These are phyloP conservation scores for Diutina siamensis DNA, from an alignment of 1,139 yeast genomes.

Conservation along the genomic window DNA sequence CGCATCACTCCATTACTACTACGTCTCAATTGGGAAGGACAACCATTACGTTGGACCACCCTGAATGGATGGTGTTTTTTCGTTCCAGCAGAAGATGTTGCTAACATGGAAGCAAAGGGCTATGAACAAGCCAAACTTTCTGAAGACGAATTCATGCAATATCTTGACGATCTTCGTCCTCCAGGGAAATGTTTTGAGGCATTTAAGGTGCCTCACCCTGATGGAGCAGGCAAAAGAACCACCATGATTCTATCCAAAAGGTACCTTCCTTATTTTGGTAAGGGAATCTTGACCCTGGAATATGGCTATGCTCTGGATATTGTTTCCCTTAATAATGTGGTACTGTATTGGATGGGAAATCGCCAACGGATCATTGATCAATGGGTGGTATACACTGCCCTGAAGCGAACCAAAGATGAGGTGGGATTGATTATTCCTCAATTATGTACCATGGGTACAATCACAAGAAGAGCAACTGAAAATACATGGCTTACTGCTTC, in stretches of 20 bases:
- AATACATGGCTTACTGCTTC: slow-evolving; percentile 40
- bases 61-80: slow-evolving; percentile 83
- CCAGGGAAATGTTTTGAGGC: slow-evolving; percentile 19
- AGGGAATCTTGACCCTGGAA: slow-evolving; percentile 60
- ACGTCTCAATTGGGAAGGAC: slow-evolving; percentile 75
- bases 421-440: slow-evolving; percentile 77
- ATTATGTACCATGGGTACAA: slow-evolving; percentile 88
- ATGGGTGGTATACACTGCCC: slow-evolving; percentile 54
- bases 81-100: slow-evolving; percentile 32
- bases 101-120: slow-evolving; percentile 36
- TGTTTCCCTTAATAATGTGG: slow-evolving; percentile 59
- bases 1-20: slow-evolving; percentile 69
- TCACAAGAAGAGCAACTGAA: slow-evolving; percentile 59
- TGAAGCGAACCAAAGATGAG: slow-evolving; percentile 14
- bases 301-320: slow-evolving; percentile 70
- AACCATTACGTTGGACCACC: slow-evolving; percentile 73
- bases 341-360: slow-evolving; percentile 90
- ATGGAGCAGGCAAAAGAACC: slow-evolving; percentile 67
- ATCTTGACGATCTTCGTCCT: slow-evolving; percentile 16
- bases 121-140: slow-evolving; percentile 32
- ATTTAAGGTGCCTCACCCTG: slow-evolving; percentile 84
- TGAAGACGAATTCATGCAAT: slow-evolving; percentile 16
- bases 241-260: slow-evolving; percentile 73
- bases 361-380: slow-evolving; percentile 77
- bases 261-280: slow-evolving; percentile 61